Conservation (phyloP, 2,329 filamentous ascomycete genomes). For the Basipetospora sp. region DNA sequence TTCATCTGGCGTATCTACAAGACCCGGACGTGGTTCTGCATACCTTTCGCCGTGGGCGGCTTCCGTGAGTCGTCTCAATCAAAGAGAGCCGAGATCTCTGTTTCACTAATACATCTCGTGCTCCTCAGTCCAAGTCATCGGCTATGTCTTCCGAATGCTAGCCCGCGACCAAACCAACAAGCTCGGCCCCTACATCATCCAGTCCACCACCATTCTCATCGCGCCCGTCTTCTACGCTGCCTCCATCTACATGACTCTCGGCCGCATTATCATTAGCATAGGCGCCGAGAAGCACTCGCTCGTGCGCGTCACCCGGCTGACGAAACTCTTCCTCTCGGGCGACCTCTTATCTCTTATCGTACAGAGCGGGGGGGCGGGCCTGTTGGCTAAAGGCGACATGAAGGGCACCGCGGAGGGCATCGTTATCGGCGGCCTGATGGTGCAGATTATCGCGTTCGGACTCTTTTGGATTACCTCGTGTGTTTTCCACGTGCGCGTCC, state of each 20-base stretch:
- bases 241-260: slow-evolving; percentile 32
- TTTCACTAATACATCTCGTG: neutral
- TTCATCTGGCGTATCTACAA: slow-evolving; percentile 25
- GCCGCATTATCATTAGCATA: slow-evolving; percentile 23
- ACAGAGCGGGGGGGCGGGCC: slow-evolving; percentile 15
- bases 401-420: slow-evolving; percentile 26
- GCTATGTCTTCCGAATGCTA: slow-evolving; percentile 35
- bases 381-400: slow-evolving; percentile 13
- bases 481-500: slow-evolving; percentile 27
- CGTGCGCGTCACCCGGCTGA: slow-evolving; percentile 29
- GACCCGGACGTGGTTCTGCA: slow-evolving; percentile 35
- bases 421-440: slow-evolving; percentile 35
- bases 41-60: slow-evolving; percentile 37
- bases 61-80: slow-evolving; percentile 26
- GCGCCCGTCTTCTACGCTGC: slow-evolving; percentile 30
- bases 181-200: slow-evolving; percentile 22
- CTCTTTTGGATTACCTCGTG: slow-evolving; percentile 35
- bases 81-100: neutral
- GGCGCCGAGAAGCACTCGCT: slow-evolving; percentile 25
- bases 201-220: slow-evolving; percentile 22
- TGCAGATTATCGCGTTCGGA: slow-evolving; percentile 40
- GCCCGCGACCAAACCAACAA: slow-evolving; percentile 27
- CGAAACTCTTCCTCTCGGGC: slow-evolving; percentile 34
- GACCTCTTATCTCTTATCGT: slow-evolving; percentile 32
- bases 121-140: slow-evolving; percentile 29